phyloP scores from a whole-genome alignment of 805 yeast species.

The Kuraishia capsulata region DNA sequence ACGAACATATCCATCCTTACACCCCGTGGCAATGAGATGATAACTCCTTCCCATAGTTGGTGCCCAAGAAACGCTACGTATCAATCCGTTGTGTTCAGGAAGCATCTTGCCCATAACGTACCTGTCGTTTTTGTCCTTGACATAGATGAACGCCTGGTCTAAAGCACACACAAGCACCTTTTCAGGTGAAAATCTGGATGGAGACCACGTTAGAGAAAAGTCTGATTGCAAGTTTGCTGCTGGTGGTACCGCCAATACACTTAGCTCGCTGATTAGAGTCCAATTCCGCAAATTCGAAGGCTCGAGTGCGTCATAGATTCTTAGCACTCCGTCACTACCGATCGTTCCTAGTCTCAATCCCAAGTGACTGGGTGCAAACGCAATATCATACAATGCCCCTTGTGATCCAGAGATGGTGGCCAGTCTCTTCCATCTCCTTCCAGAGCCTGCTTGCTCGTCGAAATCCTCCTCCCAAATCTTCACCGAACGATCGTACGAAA shows the following conservation, averaged over 20 bases:
- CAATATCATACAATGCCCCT: slow-evolving; percentile 86
- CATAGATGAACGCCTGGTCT: slow-evolving; percentile 80
- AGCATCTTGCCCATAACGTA: slow-evolving; percentile 51
- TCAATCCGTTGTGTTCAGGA: slow-evolving; percentile 80
- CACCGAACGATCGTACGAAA: slow-evolving; percentile 83
- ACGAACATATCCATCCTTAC: slow-evolving; percentile 88
- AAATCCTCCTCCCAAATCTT: slow-evolving; percentile 87
- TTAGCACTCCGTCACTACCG: slow-evolving; percentile 79
- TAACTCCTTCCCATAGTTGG: slow-evolving; percentile 89
- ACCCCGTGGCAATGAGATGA: slow-evolving; percentile 88
- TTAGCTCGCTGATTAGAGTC: slow-evolving; percentile 67
- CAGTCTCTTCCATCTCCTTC: slow-evolving; percentile 72
- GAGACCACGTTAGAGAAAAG: slow-evolving; percentile 85
- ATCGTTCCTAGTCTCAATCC: slow-evolving; percentile 80
- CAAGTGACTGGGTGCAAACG: slow-evolving; percentile 77
- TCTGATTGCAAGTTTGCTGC: slow-evolving; percentile 78
- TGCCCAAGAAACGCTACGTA: slow-evolving; percentile 91
- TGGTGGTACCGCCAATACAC: slow-evolving; percentile 59
- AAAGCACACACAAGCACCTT: slow-evolving; percentile 76
- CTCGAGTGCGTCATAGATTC: slow-evolving; percentile 82
- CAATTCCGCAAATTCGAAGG: slow-evolving; percentile 83
- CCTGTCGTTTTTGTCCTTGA: slow-evolving; percentile 36
- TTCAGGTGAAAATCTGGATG: slow-evolving; percentile 73
- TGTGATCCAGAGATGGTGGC: slow-evolving; percentile 77
- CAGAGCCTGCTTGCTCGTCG: slow-evolving; percentile 67